Conservation (phyloP, 75 land plant species). For the Isoetes taiwanensis region DNA sequence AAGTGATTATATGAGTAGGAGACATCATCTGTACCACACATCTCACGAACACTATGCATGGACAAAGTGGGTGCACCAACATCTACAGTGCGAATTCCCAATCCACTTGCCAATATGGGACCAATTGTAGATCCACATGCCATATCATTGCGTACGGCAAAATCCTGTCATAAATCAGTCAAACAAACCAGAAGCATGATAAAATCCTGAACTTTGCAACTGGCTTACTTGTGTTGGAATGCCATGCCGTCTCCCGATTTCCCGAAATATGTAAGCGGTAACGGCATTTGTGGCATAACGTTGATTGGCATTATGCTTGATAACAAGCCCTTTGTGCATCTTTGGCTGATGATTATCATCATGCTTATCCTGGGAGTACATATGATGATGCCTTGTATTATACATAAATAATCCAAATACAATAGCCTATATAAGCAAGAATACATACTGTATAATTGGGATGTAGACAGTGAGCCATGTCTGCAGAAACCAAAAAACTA, state of each 20-base stretch:
- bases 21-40: constrained; percentile 97
- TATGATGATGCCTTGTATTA: too few relatives aligned
- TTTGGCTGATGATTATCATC: constrained; percentile 96
- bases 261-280: constrained; percentile 77
- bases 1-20: constrained; percentile 72
- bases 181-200: background rate
- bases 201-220: background rate
- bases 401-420: too few relatives aligned
- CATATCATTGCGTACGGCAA: constrained; percentile 98
- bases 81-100: constrained; percentile 94
- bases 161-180: constrained; percentile 46
- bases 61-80: constrained; percentile 95
- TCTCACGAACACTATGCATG: constrained; percentile 98
- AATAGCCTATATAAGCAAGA: background rate
- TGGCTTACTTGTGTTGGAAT: constrained; percentile 76
- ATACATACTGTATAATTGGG: constrained; percentile 80
- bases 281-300: constrained; percentile 97
- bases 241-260: constrained; percentile 54
- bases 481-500: constrained; percentile 96
- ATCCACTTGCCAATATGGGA: constrained; percentile 95
- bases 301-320: constrained; percentile 96
- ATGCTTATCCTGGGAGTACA: constrained; percentile 88
- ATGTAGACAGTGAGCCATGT: constrained; percentile 97
- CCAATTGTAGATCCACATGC: constrained; percentile 96
- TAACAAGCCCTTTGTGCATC: constrained; percentile 92